phyloP scores from a whole-genome alignment of 1,284 basidiomycete genomes.

The Sporisorium graminicola region DNA sequence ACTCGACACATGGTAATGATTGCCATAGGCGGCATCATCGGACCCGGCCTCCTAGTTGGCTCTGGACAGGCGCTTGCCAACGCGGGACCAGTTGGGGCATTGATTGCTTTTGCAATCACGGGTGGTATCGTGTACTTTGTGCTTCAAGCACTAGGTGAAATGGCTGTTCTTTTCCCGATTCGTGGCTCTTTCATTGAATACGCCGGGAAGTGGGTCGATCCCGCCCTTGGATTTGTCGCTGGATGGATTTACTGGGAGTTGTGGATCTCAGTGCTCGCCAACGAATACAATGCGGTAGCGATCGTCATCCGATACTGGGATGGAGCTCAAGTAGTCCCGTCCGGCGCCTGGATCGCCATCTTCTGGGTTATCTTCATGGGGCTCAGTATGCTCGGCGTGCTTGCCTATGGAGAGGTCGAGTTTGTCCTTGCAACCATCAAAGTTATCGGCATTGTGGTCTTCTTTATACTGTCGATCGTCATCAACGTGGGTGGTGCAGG shows the following conservation, averaged over 20 bases:
- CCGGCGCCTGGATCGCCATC: slow-evolving; percentile 46
- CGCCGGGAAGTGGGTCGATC: slow-evolving; percentile 82
- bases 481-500: slow-evolving; percentile 48
- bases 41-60: slow-evolving; percentile 57
- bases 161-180: slow-evolving; percentile 73
- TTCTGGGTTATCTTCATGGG: slow-evolving; percentile 56
- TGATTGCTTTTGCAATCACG: slow-evolving; percentile 55
- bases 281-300: slow-evolving; percentile 52
- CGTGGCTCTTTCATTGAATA: slow-evolving; percentile 82
- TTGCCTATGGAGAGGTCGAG: slow-evolving; percentile 66
- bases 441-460: slow-evolving; percentile 44
- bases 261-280: slow-evolving; percentile 48
- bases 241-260: slow-evolving; percentile 72
- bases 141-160: slow-evolving; percentile 51
- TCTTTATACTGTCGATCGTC: slow-evolving; percentile 53
- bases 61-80: slow-evolving; percentile 46
- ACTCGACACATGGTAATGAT: slow-evolving; percentile 61
- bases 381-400: slow-evolving; percentile 40
- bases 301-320: slow-evolving; percentile 51
- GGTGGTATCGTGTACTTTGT: slow-evolving; percentile 55
- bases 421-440: slow-evolving; percentile 48
- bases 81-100: slow-evolving; percentile 51
- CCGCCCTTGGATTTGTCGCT: slow-evolving; percentile 76
- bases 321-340: slow-evolving; percentile 27
- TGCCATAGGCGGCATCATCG: slow-evolving; percentile 60